Percentiles rank a stretch among this genome's conserved stretches.
Evolutionary conservation across 306 rosid genomes (phyloP).

Genomic region (Fagus crenata): DNA sequence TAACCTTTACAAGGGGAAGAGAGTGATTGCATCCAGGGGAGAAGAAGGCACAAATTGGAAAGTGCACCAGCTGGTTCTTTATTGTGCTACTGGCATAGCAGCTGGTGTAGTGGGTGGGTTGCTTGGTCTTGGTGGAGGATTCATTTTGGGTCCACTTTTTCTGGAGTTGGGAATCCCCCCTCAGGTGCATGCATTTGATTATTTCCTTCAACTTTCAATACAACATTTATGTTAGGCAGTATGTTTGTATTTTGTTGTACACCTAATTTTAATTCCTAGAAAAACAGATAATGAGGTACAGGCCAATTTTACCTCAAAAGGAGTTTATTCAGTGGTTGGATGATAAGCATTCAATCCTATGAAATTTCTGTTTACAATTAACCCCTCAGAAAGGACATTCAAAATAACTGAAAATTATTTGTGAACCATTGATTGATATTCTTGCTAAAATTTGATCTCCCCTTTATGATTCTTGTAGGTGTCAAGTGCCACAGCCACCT

Average conservation of each 20-base stretch:
- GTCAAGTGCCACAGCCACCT: conserved; percentile 92
- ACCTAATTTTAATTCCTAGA: no score
- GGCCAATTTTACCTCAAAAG: neutral
- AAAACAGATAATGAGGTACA: no score
- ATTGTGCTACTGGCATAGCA: conserved; percentile 58
- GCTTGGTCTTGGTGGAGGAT: conserved; percentile 96
- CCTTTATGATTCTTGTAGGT: conserved; percentile 44
- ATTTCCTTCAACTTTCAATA: neutral
- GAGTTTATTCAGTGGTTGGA: neutral
- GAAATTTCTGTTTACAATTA: no score
- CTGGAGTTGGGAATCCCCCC: conserved; percentile 93
- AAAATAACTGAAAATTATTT: no score
- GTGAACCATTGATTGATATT: no score
- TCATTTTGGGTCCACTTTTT: conserved; percentile 88
- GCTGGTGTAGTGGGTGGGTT: conserved; percentile 91
- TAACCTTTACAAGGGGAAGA: conserved; percentile 62
- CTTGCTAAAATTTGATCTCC: no score
- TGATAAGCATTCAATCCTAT: no score
- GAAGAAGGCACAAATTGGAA: conserved; percentile 39
- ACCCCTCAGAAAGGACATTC: no score
- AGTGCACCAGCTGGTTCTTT: conserved; percentile 48
- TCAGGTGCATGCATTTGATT: conserved; percentile 54
- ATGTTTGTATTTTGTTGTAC: no score
- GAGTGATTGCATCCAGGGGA: conserved; percentile 67
- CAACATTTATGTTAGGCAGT: neutral